These are phyloP conservation scores for Aspergillus bridgeri DNA, from an alignment of 495 filamentous ascomycete species.

Conservation along the genomic window DNA sequence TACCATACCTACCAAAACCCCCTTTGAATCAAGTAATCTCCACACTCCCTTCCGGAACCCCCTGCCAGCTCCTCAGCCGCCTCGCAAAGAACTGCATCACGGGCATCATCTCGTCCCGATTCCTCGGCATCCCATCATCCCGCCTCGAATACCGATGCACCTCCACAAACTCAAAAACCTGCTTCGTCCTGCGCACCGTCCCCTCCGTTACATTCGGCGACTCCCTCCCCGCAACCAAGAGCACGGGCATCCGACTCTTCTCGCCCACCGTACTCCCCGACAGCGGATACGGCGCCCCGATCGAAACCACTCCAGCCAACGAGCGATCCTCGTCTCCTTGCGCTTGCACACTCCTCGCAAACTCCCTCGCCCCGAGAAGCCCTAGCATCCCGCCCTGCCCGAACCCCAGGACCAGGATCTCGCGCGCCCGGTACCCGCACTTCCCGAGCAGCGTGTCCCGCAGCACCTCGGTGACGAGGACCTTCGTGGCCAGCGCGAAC, in stretches of 20 bases:
- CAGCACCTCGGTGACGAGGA: constrained; percentile 57
- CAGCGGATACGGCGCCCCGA: constrained; percentile 68
- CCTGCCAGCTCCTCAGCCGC: constrained; percentile 62
- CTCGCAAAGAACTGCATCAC: constrained; percentile 91
- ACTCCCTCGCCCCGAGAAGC: constrained; percentile 51
- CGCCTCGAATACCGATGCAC: constrained; percentile 68
- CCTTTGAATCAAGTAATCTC: constrained; percentile 37
- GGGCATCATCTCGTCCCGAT: constrained; percentile 82
- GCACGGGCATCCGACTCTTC: constrained; percentile 64
- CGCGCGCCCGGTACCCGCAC: constrained; percentile 65
- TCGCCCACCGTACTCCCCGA: constrained; percentile 36
- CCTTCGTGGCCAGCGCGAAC: constrained; percentile 51
- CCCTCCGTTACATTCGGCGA: constrained; percentile 60
- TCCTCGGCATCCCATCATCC: constrained; percentile 81
- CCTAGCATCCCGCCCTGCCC: constrained; percentile 85
- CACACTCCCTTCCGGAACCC: constrained; percentile 58
- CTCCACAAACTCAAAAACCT: constrained; percentile 68
- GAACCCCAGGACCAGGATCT: constrained; percentile 78
- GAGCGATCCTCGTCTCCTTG: constrained; percentile 22
- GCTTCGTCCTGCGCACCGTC: constrained; percentile 58
- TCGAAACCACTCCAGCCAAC: constrained; percentile 64
- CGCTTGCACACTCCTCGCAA: constrained; percentile 10
- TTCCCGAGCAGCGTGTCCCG: constrained; percentile 56
- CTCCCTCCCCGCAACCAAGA: constrained; percentile 66
- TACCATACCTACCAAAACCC: neutral